Evolutionary conservation across 2,329 filamentous ascomycete species (phyloP).

Genomic region (Penicillium verrucosum): DNA sequence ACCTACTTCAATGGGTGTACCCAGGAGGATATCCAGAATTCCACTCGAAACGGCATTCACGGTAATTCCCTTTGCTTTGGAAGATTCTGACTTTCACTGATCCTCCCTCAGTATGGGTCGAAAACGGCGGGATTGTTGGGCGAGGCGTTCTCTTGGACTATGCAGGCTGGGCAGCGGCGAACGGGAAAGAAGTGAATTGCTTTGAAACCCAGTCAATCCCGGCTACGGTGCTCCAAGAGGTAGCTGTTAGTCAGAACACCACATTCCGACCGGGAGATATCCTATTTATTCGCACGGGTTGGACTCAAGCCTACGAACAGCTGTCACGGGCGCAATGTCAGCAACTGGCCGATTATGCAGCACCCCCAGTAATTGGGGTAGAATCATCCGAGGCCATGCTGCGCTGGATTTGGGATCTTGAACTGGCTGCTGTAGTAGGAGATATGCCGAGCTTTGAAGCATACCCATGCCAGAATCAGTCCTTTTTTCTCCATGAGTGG

Average conservation of each 20-base stretch:
- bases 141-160: constrained; percentile 49
- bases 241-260: constrained; percentile 46
- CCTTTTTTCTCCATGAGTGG: constrained; percentile 30
- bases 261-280: constrained; percentile 53
- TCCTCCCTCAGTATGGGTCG: constrained; percentile 32
- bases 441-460: constrained; percentile 56
- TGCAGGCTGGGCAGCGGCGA: constrained; percentile 41
- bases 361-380: constrained; percentile 44
- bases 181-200: constrained; percentile 37
- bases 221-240: constrained; percentile 41
- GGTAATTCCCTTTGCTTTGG: neutral
- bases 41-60: no score
- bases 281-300: constrained; percentile 56
- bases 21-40: no score
- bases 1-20: no score
- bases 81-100: neutral
- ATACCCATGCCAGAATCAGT: constrained; percentile 37
- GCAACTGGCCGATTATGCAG: constrained; percentile 31
- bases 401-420: constrained; percentile 57
- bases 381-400: constrained; percentile 50
- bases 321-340: constrained; percentile 39
- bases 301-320: constrained; percentile 45
- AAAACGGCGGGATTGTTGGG: constrained; percentile 43
- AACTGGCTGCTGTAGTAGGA: constrained; percentile 56
- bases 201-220: constrained; percentile 47